Evolutionary conservation across 2,329 filamentous ascomycete species (phyloP).

Genomic region (Aureobasidium sp.): DNA sequence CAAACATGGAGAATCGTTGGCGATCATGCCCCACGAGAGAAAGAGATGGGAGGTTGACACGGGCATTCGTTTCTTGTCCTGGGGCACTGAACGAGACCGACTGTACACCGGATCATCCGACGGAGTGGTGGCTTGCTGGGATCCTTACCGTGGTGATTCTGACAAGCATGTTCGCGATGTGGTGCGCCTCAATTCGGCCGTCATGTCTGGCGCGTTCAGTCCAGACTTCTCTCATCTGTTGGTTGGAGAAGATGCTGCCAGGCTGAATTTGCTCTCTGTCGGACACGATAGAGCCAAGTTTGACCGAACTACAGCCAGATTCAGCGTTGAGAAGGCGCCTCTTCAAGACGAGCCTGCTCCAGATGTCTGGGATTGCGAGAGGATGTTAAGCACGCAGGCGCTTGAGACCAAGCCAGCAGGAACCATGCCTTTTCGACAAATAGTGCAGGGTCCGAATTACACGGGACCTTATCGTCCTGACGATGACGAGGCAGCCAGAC

Average conservation of each 20-base stretch:
- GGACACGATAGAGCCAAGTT: slow-evolving; percentile 22
- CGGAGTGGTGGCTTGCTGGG: slow-evolving; percentile 54
- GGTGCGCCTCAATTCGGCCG: slow-evolving; percentile 42
- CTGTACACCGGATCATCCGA: slow-evolving; percentile 57
- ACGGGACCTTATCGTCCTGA: not conserved
- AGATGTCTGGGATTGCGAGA: slow-evolving; percentile 18
- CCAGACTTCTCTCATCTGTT: slow-evolving; percentile 49
- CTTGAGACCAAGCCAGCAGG: slow-evolving; percentile 35
- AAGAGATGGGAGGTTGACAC: slow-evolving; percentile 48
- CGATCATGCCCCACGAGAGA: slow-evolving; percentile 38
- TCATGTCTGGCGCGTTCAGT: slow-evolving; percentile 54
- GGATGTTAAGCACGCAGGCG: slow-evolving; percentile 28
- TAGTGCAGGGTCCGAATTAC: slow-evolving; percentile 40
- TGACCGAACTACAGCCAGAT: slow-evolving; percentile 23
- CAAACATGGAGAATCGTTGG: slow-evolving; percentile 44
- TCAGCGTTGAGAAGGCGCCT: slow-evolving; percentile 22
- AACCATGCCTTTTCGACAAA: slow-evolving; percentile 37
- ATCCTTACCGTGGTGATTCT: slow-evolving; percentile 46
- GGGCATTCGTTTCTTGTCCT: slow-evolving; percentile 52
- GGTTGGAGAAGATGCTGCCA: slow-evolving; percentile 51
- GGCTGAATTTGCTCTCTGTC: slow-evolving; percentile 46
- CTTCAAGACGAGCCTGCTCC: slow-evolving; percentile 7
- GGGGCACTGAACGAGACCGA: slow-evolving; percentile 46
- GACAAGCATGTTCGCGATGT: slow-evolving; percentile 48
- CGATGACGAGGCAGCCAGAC: not conserved